Evolutionary conservation across 108 stramenopile genomes (phyloP), one percentile per base, ranked within the genome.

Genomic region (Discostella pseudostelligera): DNA sequence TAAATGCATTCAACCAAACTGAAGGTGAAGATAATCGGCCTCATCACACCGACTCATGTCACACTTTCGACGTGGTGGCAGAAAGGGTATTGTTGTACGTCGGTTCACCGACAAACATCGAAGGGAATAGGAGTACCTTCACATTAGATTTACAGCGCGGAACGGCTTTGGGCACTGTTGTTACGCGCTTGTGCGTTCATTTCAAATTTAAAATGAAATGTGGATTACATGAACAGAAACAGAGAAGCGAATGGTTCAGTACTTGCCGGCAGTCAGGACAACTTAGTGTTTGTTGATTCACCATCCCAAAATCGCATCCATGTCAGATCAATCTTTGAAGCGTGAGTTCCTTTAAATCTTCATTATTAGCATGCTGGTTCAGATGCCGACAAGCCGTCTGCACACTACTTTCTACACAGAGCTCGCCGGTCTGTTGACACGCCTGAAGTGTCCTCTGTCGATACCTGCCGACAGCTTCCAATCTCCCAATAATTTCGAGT

Each of bases 391-490:
- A n/a, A 12, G 42, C 2, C 42, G 3, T 2, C 12, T 8, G 42
- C 42, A 43, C 37, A n/a, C 14, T 17, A 56, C 19, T 39, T 46
- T 29, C 26, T 2, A 43, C 16, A 7, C 21, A 72, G 77, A 88
- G 56, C 87, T 92, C 29, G 83, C 83, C 21, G 87, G 89, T 73
- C 81, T 83, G 19, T 81, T 92, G 88, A 71, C 85, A n/a, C 77
- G 80, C 3, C 83, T 92, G 9, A 79, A 87, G 4, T 90, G 88
- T 70, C 87, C 85, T 0, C 78, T 82, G 1, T 50, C 71, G 37
- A 80, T 92, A 8, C 79, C 88, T 32, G 72, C 84, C 58, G 85
- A 87, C 24, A 90, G 83, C 72, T 93, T 93, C 45, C 71, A 84
- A 25, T 54, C 56, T 17, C 92, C 92, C 4, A 93, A 93, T 63